Evolutionary conservation across 768 basidiomycete genomes (phyloP).

Genomic region (Rhodotorula toruloides): DNA sequence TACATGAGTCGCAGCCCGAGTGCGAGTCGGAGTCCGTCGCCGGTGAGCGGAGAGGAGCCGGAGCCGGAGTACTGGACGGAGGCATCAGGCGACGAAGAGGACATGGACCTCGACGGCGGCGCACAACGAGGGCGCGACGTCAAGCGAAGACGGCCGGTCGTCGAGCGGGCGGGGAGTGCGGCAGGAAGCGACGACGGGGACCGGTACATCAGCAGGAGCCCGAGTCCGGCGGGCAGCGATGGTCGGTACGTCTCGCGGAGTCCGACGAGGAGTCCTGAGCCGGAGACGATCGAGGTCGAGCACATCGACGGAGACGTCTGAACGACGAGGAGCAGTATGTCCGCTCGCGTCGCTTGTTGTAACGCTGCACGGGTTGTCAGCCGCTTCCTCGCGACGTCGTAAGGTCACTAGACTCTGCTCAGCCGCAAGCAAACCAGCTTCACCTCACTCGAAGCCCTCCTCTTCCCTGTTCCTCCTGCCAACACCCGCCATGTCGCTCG

Average conservation of each 20-base stretch:
- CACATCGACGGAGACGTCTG: constrained; percentile 30
- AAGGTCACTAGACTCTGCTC: too few relatives aligned
- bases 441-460: too few relatives aligned
- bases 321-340: neutral
- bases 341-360: too few relatives aligned
- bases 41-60: constrained; percentile 43
- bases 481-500: too few relatives aligned
- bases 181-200: neutral
- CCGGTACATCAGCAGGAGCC: constrained; percentile 33
- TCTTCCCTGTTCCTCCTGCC: too few relatives aligned
- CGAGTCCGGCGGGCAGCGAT: constrained; percentile 25
- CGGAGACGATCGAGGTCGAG: constrained; percentile 28
- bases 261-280: constrained; percentile 31
- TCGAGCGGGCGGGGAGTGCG: constrained; percentile 2
- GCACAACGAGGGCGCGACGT: constrained; percentile 1
- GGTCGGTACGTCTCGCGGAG: constrained; percentile 28
- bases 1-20: constrained; percentile 33
- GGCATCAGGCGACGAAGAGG: constrained; percentile 6
- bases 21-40: constrained; percentile 42
- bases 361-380: too few relatives aligned
- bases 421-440: too few relatives aligned
- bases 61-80: constrained; percentile 26
- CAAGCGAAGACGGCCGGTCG: constrained; percentile 14
- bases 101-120: neutral
- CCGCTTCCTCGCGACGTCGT: too few relatives aligned